Evolutionary conservation across 1,139 yeast species (phyloP), one percentile per base, ranked within the genome.

Genomic region (Saccharomyces uvarum): DNA sequence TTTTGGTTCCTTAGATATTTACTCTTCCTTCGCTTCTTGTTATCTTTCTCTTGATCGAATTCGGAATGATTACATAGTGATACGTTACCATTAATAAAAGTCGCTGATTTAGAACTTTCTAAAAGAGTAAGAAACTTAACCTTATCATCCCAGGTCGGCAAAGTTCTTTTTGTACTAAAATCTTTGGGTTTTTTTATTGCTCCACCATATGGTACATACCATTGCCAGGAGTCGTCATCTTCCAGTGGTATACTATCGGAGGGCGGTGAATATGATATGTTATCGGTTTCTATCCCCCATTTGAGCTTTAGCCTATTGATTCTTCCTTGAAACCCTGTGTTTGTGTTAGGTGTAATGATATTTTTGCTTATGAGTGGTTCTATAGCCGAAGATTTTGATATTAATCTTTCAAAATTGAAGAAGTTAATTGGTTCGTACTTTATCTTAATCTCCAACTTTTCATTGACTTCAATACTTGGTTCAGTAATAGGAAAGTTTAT

Each of bases 41-140:
- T 46, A 26, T 52, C 51, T 2, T 51, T 31, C 6, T 48, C 52
- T 21, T 47, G 51, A 21, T 53, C 56, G 24, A 50, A 56, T 6
- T 53, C 59, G 28, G 42, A 52, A 47, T 57, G 61, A 48, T 53
- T 54, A 9, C 65, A 56, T 21, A 65, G 53, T 2, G 62, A 52
- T 3, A 64, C 52, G 53, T 68, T 68, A 4, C 68, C 61, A 57
- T 68, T 66, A 21, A 58, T 57, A 48, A 53, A 62, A 4, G 59
- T 55, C 1, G 71, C 67, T 2, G 59, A 51, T 1, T 60, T 51
- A 2, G 70, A 63, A 26, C 59, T 54, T 1, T 44, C 41, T 21
- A 63, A 52, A 14, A 66, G 47, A 2, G 53, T 48, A 44, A 59
- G 58, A 42, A 67, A 68, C 11, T 61, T 55, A 19, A 57, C 55